A percentile compares a stretch with the other conserved stretches of the same genome.
Evolutionary conservation across 169 alveolate genomes (phyloP).

Genomic region (Eimeria falciformis): DNA sequence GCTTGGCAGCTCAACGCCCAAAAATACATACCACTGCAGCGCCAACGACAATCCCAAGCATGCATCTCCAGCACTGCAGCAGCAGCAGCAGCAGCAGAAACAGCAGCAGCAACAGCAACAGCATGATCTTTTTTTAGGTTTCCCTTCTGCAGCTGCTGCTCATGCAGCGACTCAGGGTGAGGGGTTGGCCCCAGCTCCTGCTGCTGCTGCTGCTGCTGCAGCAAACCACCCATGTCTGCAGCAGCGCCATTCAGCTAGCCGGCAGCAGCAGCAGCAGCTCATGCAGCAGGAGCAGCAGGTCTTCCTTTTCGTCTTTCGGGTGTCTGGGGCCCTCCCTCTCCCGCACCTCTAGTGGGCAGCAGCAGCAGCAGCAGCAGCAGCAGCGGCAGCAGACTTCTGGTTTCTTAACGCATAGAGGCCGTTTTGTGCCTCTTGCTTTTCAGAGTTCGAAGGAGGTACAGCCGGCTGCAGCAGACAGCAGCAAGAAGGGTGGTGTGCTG

Average conservation of each 20-base stretch:
- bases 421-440: background rate
- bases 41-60: background rate
- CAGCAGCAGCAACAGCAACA: background rate
- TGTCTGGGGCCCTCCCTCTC: background rate
- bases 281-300: background rate
- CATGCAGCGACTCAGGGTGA: background rate
- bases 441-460: background rate
- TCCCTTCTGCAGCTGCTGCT: background rate
- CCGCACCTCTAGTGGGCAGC: background rate
- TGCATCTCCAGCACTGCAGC: background rate
- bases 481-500: background rate
- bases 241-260: background rate
- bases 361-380: slow-evolving; percentile 15
- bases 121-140: background rate
- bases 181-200: background rate
- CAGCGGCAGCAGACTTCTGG: background rate
- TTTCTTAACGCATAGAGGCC: background rate
- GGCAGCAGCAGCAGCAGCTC: background rate
- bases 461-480: background rate
- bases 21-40: background rate
- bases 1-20: too few relatives aligned
- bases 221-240: background rate
- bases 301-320: background rate
- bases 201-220: background rate
- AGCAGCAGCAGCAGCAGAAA: background rate